These are phyloP conservation scores for Coemansia sp. DNA, from an alignment of 192 early-diverging fungal species.

Conservation along the genomic window DNA sequence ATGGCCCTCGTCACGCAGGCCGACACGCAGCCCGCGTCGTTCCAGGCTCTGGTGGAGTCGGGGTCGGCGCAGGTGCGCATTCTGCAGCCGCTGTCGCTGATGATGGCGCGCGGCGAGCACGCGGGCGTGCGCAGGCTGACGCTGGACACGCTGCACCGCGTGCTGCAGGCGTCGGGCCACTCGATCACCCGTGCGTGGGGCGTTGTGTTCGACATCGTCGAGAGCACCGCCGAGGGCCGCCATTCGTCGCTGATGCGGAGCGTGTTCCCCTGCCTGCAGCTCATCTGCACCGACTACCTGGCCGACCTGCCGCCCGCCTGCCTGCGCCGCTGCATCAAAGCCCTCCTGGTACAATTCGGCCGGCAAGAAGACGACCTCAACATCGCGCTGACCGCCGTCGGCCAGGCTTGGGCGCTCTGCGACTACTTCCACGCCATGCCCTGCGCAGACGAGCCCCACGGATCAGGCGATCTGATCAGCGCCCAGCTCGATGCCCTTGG, in stretches of 20 bases:
- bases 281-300: slow-evolving; percentile 95
- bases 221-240: slow-evolving; percentile 13
- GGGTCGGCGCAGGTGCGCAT: slow-evolving; percentile 71
- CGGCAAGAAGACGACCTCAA: slow-evolving; percentile 88
- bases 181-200: slow-evolving; percentile 81
- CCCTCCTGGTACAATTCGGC: slow-evolving; percentile 73
- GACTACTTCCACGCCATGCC: slow-evolving; percentile 70
- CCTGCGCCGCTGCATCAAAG: slow-evolving; percentile 79
- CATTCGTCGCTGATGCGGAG: slow-evolving; percentile 60
- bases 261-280: slow-evolving; percentile 90
- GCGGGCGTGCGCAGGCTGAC: slow-evolving; percentile 76
- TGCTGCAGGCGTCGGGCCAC: slow-evolving; percentile 91
- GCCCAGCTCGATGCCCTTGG: not conserved
- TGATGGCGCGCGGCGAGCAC: slow-evolving; percentile 44
- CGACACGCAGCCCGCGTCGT: not conserved
- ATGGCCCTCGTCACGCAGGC: slow-evolving; percentile 65
- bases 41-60: slow-evolving; percentile 52
- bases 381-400: slow-evolving; percentile 89
- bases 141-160: slow-evolving; percentile 85
- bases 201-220: slow-evolving; percentile 88
- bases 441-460: slow-evolving; percentile 15
- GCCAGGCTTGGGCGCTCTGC: slow-evolving; percentile 89
- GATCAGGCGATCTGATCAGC: not conserved
- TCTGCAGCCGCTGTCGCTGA: slow-evolving; percentile 59
- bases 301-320: slow-evolving; percentile 72